Conservation (phyloP, 108 stramenopile genomes). For the Craspedostauros australis region DNA sequence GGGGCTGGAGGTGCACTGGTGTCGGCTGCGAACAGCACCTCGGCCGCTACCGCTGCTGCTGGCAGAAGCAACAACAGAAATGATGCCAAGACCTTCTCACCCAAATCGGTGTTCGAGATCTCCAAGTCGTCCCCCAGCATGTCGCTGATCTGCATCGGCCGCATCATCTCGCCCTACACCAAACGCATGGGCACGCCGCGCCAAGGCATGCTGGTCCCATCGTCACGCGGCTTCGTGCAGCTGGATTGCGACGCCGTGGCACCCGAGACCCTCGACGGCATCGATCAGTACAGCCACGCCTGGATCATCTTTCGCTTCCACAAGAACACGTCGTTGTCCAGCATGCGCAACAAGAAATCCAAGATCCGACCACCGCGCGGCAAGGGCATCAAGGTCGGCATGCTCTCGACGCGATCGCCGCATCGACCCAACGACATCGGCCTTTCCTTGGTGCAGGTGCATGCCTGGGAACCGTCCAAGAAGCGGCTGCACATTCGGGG, state of each 20-base stretch:
- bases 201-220: slow-evolving; percentile 68
- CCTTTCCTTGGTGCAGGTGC: slow-evolving; percentile 75
- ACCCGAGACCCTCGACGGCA: slow-evolving; percentile 56
- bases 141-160: slow-evolving; percentile 55
- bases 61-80: background rate
- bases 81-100: background rate
- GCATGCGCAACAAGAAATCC: slow-evolving; percentile 31
- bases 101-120: slow-evolving; percentile 5
- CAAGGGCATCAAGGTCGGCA: slow-evolving; percentile 82
- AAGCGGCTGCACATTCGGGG: slow-evolving; percentile 53
- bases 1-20: too few relatives aligned
- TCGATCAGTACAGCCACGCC: slow-evolving; percentile 78
- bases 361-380: slow-evolving; percentile 75
- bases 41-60: background rate
- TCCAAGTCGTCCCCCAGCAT: background rate
- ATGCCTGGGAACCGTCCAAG: slow-evolving; percentile 42
- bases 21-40: too few relatives aligned
- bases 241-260: slow-evolving; percentile 32
- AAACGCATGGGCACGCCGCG: slow-evolving; percentile 86
- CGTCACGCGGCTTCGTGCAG: slow-evolving; percentile 54
- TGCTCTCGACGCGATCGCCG: slow-evolving; percentile 90
- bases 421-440: slow-evolving; percentile 95
- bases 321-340: slow-evolving; percentile 83
- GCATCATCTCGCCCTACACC: slow-evolving; percentile 63
- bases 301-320: slow-evolving; percentile 96